Evolutionary conservation across 768 basidiomycete genomes (phyloP).

Genomic region (Russula virescens): DNA sequence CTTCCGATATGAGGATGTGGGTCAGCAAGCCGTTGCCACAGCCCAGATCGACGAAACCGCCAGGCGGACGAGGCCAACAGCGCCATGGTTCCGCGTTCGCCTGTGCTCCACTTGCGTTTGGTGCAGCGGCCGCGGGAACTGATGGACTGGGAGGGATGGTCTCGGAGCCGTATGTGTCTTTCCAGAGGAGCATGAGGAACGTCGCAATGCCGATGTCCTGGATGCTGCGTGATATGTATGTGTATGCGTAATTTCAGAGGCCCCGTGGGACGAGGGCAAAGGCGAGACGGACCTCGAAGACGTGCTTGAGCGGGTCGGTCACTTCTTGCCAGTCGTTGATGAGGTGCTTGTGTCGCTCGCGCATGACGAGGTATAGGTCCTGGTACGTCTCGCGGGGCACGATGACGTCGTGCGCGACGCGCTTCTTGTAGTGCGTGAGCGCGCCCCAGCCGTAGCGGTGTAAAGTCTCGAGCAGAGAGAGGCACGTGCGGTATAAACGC

Average conservation of each 20-base stretch:
- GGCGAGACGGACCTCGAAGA: slow-evolving; percentile 61
- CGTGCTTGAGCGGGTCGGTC: slow-evolving; percentile 86
- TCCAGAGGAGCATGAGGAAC: slow-evolving; percentile 90
- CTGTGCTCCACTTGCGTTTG: no score
- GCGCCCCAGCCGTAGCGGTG: slow-evolving; percentile 89
- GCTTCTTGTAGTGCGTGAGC: slow-evolving; percentile 77
- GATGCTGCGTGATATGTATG: neutral
- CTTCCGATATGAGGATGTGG: slow-evolving; percentile 79
- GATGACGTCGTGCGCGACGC: slow-evolving; percentile 76
- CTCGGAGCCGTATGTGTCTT: slow-evolving; percentile 47
- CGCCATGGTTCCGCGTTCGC: slow-evolving; percentile 47
- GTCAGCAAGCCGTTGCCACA: slow-evolving; percentile 92
- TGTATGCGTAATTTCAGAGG: neutral
- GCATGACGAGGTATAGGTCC: slow-evolving; percentile 83
- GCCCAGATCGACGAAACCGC: slow-evolving; percentile 89
- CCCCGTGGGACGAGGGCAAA: neutral
- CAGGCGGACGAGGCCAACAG: slow-evolving; percentile 70
- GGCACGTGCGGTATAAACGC: slow-evolving; percentile 73
- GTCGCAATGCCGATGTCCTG: slow-evolving; percentile 95
- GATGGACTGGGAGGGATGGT: neutral
- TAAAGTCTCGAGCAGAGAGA: slow-evolving; percentile 74
- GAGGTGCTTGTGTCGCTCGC: slow-evolving; percentile 76
- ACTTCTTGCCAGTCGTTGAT: slow-evolving; percentile 71
- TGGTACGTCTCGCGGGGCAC: slow-evolving; percentile 77
- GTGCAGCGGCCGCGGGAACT: neutral